Evolutionary conservation across 2,329 filamentous ascomycete species (phyloP), one percentile per base, ranked within the genome.

Genomic region (Sarocladiaceae sp.): DNA sequence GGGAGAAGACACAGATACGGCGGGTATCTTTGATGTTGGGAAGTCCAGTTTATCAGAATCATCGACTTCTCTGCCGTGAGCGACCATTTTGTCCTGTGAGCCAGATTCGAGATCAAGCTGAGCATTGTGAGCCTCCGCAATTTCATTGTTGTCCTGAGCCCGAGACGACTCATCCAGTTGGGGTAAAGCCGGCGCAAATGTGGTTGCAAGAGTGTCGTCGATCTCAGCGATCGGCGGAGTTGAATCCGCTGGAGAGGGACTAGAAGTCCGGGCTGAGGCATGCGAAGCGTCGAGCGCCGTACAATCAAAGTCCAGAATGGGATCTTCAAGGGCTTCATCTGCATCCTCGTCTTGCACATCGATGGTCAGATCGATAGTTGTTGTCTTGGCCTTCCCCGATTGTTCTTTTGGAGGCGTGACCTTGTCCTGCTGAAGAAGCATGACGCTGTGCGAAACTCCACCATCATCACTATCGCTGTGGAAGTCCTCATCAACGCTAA

Each of bases 381-480:
- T 9, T 6, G 40, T 26, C 20, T 21, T 18, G 40, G 21, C 3
- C 6, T 21, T 5, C 11, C 24, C 27, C 13, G 15, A 21, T 4
- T 6, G 40, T 16, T 13, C 15, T 33, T 43, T 3, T 7, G 23
- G 4, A 15, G 40, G 29, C n/a, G 6, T 21, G 10, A 32, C 9
- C 13, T 21, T n/a, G 18, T 6, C 33, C 18, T 43, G 16, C 12
- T 43, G 26, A 16, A 32, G 10, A n/a, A 43, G 40, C 18, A 33
- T 9, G 5, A 24, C 26, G 15, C 40, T 43, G 11, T 27, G 16
- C 4, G 18, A 16, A 10, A 43, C 29, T 6, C 40, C 40, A 9
- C 29, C 27, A 16, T 43, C 40, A 12, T 43, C 40, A 27, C 19
- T 33, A 16, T 43, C 40, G 27, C 40, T 43, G 15, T 32, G 3